Evolutionary conservation across 441 rosid genomes (phyloP).

Genomic region (Melastoma candidum): DNA sequence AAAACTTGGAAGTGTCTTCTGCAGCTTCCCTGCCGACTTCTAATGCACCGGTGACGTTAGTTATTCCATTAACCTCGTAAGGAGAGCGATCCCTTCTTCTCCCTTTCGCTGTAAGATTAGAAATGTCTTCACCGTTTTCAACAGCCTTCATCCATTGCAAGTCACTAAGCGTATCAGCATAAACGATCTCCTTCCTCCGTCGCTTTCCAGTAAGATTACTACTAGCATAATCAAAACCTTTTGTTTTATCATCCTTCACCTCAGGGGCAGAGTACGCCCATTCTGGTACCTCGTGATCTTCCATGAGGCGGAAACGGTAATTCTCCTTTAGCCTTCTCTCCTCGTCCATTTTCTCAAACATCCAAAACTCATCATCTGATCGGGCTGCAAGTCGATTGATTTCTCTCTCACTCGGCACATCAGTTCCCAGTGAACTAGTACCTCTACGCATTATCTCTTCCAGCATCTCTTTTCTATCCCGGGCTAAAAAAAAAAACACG

Average conservation of each 20-base stretch:
- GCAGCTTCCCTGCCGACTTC: conserved; percentile 15
- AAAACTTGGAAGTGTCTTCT: conserved; percentile 14
- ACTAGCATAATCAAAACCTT: conserved; percentile 28
- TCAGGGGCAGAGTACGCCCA: conserved; percentile 36
- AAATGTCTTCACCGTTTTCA: conserved; percentile 75
- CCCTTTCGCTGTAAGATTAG: conserved; percentile 33
- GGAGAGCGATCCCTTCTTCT: conserved; percentile 35
- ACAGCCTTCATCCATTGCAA: conserved; percentile 87
- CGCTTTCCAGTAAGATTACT: conserved; percentile 62
- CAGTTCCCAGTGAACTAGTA: conserved; percentile 88
- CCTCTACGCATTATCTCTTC: conserved; percentile 97
- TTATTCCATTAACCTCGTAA: conserved; percentile 36
- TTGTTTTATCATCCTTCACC: conserved; percentile 48
- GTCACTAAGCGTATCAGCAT: conserved; percentile 84
- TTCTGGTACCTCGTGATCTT: conserved; percentile 96
- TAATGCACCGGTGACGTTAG: conserved; percentile 6
- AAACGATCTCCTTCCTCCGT: conserved; percentile 73
- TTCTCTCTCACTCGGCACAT: conserved; percentile 99
- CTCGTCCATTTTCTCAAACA: conserved; percentile 96
- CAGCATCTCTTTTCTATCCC: conserved; percentile 93
- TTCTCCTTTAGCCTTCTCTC: conserved; percentile 82
- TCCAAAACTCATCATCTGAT: conserved; percentile 76
- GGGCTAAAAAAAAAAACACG: conserved; percentile 16
- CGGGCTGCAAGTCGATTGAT: conserved; percentile 96
- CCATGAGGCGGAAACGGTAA: conserved; percentile 86